These are phyloP conservation scores for Coemansia sp. DNA, from an alignment of 192 early-diverging fungal species.

Conservation along the genomic window DNA sequence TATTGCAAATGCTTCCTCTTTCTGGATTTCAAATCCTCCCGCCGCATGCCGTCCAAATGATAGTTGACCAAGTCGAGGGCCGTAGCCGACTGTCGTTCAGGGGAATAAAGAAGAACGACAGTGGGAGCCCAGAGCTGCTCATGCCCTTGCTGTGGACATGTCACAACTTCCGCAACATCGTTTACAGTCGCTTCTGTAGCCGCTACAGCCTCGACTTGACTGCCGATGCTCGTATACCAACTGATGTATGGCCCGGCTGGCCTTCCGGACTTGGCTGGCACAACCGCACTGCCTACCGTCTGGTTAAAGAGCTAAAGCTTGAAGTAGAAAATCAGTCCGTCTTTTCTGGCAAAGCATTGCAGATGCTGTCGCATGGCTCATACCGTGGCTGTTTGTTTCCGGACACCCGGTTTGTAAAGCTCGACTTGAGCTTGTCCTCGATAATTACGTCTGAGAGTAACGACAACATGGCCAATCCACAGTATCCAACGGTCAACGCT, in stretches of 20 bases:
- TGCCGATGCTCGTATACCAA: no score
- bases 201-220: not conserved
- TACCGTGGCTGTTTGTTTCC: not conserved
- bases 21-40: not conserved
- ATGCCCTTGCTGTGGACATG: not conserved
- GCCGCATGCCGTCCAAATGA: not conserved
- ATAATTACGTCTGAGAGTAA: no score
- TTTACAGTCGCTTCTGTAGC: not conserved
- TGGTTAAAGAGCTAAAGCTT: not conserved
- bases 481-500: not conserved
- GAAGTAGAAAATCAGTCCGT: not conserved
- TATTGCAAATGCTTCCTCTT: not conserved
- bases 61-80: not conserved
- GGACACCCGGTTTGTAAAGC: not conserved
- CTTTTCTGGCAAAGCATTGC: not conserved
- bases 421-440: not conserved
- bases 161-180: not conserved
- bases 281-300: not conserved
- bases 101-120: not conserved
- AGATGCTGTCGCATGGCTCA: not conserved
- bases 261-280: not conserved
- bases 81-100: not conserved
- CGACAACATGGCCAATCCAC: not conserved
- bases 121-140: not conserved
- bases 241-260: not conserved